Evolutionary conservation across 805 yeast species (phyloP), one percentile per base, ranked within the genome.

Genomic region (Blastobotrys attinorum): DNA sequence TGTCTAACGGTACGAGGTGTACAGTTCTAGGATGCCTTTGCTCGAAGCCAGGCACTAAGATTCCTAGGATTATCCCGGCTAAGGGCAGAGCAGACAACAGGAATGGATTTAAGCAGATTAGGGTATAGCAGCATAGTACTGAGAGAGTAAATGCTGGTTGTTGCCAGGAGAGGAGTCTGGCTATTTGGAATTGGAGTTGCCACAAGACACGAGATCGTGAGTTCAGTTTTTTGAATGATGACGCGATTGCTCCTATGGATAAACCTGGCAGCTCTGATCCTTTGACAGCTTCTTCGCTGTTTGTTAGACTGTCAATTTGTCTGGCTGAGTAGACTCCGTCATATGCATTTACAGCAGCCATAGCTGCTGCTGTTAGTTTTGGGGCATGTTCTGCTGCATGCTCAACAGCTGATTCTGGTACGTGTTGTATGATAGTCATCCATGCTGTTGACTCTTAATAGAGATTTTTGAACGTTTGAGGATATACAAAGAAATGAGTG

Each of bases 101-200:
- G 57, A 78, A 78, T 0, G 96, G 96, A 64, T 83, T 74, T 29
- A 81, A 60, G 53, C 92, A 83, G 1, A 80, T 65, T 47, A 77
- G 69, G 0, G 96, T 80, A 50, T 82, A 79, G 1, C 77, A 48
- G 3, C 81, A 64, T 43, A 86, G 61, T 18, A 67, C 58, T 0
- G 81, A 67, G 3, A 88, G 50, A 0, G 96, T 88, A 48, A 77
- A 72, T 0, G 83, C 68, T 0, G 94, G 89, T 22, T 71, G 68
- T 47, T 78, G 75, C 97, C 97, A 89, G 3, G 84, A 74, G 20
- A 85, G 46, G 0, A 83, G 57, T 40, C 77, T 74, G 4, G 79
- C 67, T 1, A 81, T 34, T 2, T 78, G 76, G 51, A 80, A 81
- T 53, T 83, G 90, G 1, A 79, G 45, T 34, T 66, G 71, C 52